Percentiles rank a stretch among this genome's conserved stretches.
Conservation (phyloP, 768 basidiomycete species). For the Cystobasidium onofrii region DNA sequence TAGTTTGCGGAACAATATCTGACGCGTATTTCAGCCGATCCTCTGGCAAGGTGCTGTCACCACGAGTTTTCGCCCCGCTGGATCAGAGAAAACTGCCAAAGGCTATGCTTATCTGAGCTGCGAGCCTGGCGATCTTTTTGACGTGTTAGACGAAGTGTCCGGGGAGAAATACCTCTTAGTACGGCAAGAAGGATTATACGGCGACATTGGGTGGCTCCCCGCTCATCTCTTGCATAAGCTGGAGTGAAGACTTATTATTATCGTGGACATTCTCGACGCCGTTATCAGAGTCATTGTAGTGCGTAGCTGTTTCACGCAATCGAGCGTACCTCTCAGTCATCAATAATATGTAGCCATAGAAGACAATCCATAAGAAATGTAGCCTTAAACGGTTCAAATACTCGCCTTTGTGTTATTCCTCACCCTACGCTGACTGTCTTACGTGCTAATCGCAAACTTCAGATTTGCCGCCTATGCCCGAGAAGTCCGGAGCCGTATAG, state of each 20-base stretch:
- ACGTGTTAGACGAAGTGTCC: constrained; percentile 6
- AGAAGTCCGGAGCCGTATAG: no score
- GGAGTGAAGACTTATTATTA: no score
- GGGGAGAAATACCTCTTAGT: constrained; percentile 6
- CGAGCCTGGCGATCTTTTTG: constrained; percentile 21
- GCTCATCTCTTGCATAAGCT: not conserved
- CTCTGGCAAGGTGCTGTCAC: constrained; percentile 2
- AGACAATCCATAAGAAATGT: not conserved
- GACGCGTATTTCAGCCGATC: not conserved
- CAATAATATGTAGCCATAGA: constrained; percentile 1
- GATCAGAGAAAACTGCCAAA: not conserved
- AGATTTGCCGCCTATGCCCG: no score
- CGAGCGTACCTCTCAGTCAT: not conserved
- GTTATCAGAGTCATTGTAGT: no score
- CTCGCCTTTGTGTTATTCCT: no score
- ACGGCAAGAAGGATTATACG: not conserved
- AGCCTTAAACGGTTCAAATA: no score
- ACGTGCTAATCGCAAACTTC: no score
- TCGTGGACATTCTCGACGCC: no score
- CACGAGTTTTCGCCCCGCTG: not conserved
- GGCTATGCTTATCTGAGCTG: constrained; percentile 12
- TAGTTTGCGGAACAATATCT: not conserved
- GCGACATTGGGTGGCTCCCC: constrained; percentile 13
- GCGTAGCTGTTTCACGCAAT: not conserved
- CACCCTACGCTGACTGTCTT: no score